A percentile compares a stretch with the other conserved stretches of the same genome.
phyloP scores from a whole-genome alignment of 1,284 basidiomycete species.

The Ceratorhiza oryzae-sativae region DNA sequence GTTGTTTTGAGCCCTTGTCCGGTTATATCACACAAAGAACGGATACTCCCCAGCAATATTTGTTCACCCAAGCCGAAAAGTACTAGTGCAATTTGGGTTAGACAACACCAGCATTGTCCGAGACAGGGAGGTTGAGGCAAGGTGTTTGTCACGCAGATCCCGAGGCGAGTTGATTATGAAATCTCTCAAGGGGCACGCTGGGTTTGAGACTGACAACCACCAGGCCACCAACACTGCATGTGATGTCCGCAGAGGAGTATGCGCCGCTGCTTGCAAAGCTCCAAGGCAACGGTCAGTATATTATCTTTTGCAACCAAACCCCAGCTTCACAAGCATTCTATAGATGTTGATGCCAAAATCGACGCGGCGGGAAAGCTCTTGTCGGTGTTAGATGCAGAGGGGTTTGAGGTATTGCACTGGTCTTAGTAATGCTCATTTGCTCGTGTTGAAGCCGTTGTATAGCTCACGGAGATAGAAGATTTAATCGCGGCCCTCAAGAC shows the following conservation, averaged over 20 bases:
- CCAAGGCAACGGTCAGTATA: conserved; percentile 33
- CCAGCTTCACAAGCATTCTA: neutral
- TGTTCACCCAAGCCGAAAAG: neutral
- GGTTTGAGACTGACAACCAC: conserved; percentile 30
- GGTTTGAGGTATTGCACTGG: conserved; percentile 60
- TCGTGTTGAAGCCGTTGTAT: conserved; percentile 40
- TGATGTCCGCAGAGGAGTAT: conserved; percentile 38
- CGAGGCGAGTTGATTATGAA: conserved; percentile 32
- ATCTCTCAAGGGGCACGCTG: conserved; percentile 7
- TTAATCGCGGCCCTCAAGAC: conserved; percentile 73
- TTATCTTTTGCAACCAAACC: neutral
- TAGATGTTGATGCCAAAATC: conserved; percentile 76
- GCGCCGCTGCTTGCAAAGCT: conserved; percentile 30
- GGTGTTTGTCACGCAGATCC: conserved; percentile 22
- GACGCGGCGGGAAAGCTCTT: conserved; percentile 80
- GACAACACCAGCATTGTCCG: neutral
- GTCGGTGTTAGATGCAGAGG: conserved; percentile 69
- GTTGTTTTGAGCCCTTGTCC: neutral
- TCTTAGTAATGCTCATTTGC: conserved; percentile 21
- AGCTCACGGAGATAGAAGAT: conserved; percentile 74
- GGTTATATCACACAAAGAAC: neutral
- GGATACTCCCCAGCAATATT: neutral
- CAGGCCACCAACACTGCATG: conserved; percentile 29
- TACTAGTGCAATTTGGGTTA: neutral
- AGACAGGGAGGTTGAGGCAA: neutral